A percentile compares a stretch with the other conserved stretches of the same genome.
Conservation (phyloP, 2,329 filamentous ascomycete genomes). For the Pseudogymnoascus sp. region DNA sequence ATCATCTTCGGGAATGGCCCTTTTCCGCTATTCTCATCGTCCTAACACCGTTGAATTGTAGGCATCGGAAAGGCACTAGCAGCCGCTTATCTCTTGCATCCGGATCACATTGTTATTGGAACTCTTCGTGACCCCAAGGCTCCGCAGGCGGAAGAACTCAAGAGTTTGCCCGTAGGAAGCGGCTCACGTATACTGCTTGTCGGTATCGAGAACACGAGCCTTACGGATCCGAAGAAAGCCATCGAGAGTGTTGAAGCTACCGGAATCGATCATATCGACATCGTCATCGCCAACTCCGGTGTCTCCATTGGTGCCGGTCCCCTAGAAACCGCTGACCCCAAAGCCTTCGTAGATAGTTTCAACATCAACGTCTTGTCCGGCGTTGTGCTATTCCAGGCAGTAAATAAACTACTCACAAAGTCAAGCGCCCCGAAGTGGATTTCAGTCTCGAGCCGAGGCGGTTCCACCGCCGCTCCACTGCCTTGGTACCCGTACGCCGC, state of each 20-base stretch:
- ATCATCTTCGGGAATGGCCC: not conserved
- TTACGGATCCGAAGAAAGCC: not conserved
- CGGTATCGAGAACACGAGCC: not conserved
- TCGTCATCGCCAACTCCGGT: conserved; percentile 28
- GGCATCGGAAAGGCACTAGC: not conserved
- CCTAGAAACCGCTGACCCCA: not conserved
- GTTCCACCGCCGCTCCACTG: not conserved
- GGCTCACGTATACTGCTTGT: not conserved
- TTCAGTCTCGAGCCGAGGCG: not conserved
- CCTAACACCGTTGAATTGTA: not conserved
- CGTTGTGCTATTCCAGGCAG: not conserved
- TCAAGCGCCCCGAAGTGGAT: not conserved
- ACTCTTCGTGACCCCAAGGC: not conserved
- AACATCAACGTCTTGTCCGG: not conserved
- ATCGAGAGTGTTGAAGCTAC: not conserved
- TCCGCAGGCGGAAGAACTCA: not conserved
- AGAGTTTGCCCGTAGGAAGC: not conserved
- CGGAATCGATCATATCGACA: conserved; percentile 25
- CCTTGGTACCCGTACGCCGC: not conserved
- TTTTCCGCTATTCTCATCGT: not conserved
- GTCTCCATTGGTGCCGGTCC: not conserved
- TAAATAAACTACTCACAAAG: not conserved
- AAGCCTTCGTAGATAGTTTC: not conserved
- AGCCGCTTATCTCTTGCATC: not conserved
- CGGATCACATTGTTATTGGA: not conserved